These are phyloP conservation scores for Cercospora nicotianae DNA, from an alignment of 2,329 filamentous ascomycete genomes.

Conservation along the genomic window DNA sequence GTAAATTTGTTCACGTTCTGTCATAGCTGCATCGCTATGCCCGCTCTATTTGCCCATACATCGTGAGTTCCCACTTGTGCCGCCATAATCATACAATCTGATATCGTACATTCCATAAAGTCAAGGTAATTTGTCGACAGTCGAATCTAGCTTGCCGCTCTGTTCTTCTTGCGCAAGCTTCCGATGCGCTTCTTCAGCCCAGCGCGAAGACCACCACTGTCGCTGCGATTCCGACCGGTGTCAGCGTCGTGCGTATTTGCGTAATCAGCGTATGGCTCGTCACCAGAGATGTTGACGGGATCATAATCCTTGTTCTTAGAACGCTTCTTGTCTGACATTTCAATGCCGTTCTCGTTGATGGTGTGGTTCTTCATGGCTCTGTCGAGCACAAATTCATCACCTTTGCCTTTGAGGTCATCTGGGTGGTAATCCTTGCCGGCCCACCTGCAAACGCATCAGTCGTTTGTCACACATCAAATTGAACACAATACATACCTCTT, in stretches of 20 bases:
- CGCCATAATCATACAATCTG: constrained; percentile 4
- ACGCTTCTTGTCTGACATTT: constrained; percentile 46
- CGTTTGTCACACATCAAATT: too few relatives aligned
- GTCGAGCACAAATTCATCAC: constrained; percentile 72
- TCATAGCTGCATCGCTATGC: constrained; percentile 6
- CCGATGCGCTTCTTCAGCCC: constrained; percentile 51
- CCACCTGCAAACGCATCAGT: constrained; percentile 4
- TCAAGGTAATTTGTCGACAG: too few relatives aligned
- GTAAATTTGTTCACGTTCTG: neutral
- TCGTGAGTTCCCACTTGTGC: neutral
- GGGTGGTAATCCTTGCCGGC: constrained; percentile 61
- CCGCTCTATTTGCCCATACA: constrained; percentile 3
- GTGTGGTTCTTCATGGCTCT: constrained; percentile 64
- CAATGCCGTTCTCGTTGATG: constrained; percentile 44
- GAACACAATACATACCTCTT: constrained; percentile 57
- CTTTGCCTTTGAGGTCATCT: constrained; percentile 79
- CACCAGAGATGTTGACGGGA: constrained; percentile 38
- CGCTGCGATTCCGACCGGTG: constrained; percentile 32
- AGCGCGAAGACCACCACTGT: constrained; percentile 37
- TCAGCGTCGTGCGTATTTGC: constrained; percentile 33
- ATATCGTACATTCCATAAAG: constrained; percentile 9
- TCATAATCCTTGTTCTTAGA: constrained; percentile 38
- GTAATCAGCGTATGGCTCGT: constrained; percentile 36
- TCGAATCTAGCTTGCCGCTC: neutral
- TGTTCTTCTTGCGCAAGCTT: constrained; percentile 44